Evolutionary conservation across 2,329 filamentous ascomycete species (phyloP), one percentile per base, ranked within the genome.

Genomic region (Trichophyton schoenleinii): DNA sequence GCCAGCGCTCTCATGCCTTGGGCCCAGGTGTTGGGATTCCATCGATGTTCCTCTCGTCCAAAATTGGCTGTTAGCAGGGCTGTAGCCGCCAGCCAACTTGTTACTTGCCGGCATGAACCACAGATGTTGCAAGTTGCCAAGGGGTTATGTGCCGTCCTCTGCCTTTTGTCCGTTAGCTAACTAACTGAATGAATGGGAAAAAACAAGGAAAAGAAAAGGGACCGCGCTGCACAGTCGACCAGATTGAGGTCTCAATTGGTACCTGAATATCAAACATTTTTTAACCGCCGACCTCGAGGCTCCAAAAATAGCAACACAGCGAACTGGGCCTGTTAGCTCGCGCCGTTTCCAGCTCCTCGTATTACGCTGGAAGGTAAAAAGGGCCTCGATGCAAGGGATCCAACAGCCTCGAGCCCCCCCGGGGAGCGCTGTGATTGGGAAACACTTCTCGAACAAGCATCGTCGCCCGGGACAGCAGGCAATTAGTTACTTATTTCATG

Each of bases 201-300:
- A 20, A 8, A 18, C 8, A 49, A 49, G 22, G 46, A 25, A 22
- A 9, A 22, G n/a, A 22, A 49, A 11, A 49, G 46, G n/a, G 11
- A 49, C 7, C 18, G 46, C n/a, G 49, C 22, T 53, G 49, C 49
- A 53, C 22, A 20, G 8, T 20, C 52, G 8, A 36, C 11, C 15
- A 15, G 52, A 55, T 55, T 55, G 52, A 55, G 52, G 25, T 28
- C 52, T 55, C 52, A 8, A 55, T 34, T 36, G 52, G 52, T 55
- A 55, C 52, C 52, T 55, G 52, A 55, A 55, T 55, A 55, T 55
- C 28, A 34, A 28, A 36, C 41, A 44, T 44, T 25, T 38, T 34
- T 53, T 55, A 55, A 55, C 52, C 52, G 52, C 52, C 52, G 52
- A 28, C 31, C 25, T 15, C 15, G 7, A 28, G 9, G 8, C 8